A percentile compares a stretch with the other conserved stretches of the same genome.
Conservation (phyloP, 108 stramenopile genomes). For the Nitzschia palea region DNA sequence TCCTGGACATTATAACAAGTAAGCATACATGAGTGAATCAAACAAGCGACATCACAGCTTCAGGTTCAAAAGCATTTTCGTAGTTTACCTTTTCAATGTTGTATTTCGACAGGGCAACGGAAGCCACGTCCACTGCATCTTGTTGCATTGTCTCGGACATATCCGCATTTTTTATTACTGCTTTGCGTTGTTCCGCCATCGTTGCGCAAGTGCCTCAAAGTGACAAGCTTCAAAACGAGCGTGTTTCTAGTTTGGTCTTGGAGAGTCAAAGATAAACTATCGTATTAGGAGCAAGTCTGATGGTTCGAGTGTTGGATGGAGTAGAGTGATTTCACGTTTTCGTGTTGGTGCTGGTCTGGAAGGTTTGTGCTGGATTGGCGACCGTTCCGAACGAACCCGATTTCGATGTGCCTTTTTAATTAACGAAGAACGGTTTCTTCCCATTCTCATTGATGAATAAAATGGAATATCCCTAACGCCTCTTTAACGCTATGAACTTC, state of each 20-base stretch:
- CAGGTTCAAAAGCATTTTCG: background rate
- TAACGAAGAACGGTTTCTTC: no score
- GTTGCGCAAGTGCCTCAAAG: conserved; percentile 5
- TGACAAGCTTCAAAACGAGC: background rate
- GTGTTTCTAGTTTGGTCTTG: background rate
- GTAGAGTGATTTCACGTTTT: background rate
- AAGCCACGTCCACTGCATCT: conserved; percentile 98
- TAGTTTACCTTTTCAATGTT: conserved; percentile 97
- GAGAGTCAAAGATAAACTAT: no score
- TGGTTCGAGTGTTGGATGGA: no score
- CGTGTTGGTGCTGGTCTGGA: background rate
- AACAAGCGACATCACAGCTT: background rate
- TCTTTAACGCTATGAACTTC: no score
- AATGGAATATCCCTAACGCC: no score
- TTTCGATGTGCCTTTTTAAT: no score
- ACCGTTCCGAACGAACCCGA: background rate
- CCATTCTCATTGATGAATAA: no score
- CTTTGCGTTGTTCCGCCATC: conserved; percentile 95
- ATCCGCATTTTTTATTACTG: conserved; percentile 99
- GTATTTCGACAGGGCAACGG: conserved; percentile 99
- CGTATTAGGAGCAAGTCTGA: no score
- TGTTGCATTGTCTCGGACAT: conserved; percentile 99
- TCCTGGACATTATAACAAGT: conserved; percentile 64
- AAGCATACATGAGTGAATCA: background rate
- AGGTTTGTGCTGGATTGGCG: background rate